A percentile compares a stretch with the other conserved stretches of the same genome.
These are phyloP conservation scores for Coemansia nantahalensis DNA, from an alignment of 192 early-diverging fungal genomes.

Conservation along the genomic window DNA sequence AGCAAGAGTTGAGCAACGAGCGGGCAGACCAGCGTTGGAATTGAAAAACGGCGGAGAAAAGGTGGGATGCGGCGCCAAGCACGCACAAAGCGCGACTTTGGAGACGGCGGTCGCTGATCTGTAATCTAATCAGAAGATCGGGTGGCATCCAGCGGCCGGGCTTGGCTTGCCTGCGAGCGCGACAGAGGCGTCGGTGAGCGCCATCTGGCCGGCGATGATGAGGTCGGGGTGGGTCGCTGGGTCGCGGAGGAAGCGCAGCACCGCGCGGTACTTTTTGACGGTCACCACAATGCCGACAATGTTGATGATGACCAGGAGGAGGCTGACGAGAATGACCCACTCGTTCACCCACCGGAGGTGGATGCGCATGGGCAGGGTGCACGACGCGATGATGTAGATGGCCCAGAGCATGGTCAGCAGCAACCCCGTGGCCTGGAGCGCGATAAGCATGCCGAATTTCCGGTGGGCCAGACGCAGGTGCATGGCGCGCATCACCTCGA, in stretches of 20 bases:
- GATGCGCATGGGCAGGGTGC: slow-evolving; percentile 8
- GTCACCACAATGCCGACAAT: slow-evolving; percentile 38
- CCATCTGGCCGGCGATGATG: slow-evolving; percentile 38
- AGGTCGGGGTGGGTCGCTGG: slow-evolving; percentile 42
- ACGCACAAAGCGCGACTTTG: no score
- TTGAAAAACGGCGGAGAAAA: no score
- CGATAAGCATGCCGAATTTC: slow-evolving; percentile 37
- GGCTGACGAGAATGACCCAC: slow-evolving; percentile 45
- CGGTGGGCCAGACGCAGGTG: slow-evolving; percentile 42
- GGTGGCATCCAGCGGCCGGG: no score
- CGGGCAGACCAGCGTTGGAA: no score
- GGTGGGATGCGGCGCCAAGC: no score
- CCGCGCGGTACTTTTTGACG: slow-evolving; percentile 29
- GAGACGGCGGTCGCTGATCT: no score
- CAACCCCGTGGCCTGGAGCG: slow-evolving; percentile 22
- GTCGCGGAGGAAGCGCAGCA: slow-evolving; percentile 39
- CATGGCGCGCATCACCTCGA: slow-evolving; percentile 53
- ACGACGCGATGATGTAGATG: slow-evolving; percentile 27
- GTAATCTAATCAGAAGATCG: no score
- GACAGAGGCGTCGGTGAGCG: slow-evolving; percentile 4
- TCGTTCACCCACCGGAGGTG: slow-evolving; percentile 36
- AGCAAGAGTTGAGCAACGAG: no score
- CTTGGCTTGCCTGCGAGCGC: background rate
- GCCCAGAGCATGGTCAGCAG: slow-evolving; percentile 37
- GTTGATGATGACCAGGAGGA: slow-evolving; percentile 29